Percentiles rank a stretch among this genome's conserved stretches.
These are phyloP conservation scores for Septoria petroselini DNA, from an alignment of 2,329 filamentous ascomycete genomes.

Conservation along the genomic window DNA sequence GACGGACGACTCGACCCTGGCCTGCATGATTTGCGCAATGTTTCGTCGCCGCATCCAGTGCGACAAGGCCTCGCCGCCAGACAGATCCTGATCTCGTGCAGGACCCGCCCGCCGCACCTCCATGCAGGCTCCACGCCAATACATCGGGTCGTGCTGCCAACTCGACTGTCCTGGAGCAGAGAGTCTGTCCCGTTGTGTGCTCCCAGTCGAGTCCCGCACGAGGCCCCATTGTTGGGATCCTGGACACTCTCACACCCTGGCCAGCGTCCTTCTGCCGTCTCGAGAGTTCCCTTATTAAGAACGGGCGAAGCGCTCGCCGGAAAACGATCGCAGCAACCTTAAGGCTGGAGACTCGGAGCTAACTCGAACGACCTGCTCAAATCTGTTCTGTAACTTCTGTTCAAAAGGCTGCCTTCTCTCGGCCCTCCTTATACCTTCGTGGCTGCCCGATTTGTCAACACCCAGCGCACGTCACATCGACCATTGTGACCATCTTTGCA, in stretches of 20 bases:
- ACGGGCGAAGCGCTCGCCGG: conserved; percentile 15
- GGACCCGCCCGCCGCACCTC: conserved; percentile 23
- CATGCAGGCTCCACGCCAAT: conserved; percentile 28
- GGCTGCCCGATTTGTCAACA: conserved; percentile 16
- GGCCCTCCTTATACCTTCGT: conserved; percentile 19
- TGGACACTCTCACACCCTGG: conserved; percentile 18
- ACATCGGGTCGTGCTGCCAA: conserved; percentile 26
- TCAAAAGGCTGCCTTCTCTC: conserved; percentile 18
- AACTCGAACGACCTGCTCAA: conserved; percentile 16
- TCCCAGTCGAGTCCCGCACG: conserved; percentile 24
- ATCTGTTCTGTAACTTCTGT: too few relatives aligned
- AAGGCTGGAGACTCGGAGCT: conserved; percentile 20
- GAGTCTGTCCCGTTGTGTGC: conserved; percentile 22
- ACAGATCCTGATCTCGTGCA: conserved; percentile 27
- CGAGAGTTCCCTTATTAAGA: conserved; percentile 19
- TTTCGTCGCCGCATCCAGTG: conserved; percentile 29
- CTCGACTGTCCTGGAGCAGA: conserved; percentile 21
- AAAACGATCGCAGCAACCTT: conserved; percentile 23
- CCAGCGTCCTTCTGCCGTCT: conserved; percentile 4
- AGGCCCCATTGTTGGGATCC: conserved; percentile 22
- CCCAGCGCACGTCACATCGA: conserved; percentile 13
- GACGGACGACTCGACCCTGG: conserved; percentile 21
- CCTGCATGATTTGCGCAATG: conserved; percentile 29
- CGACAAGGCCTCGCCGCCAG: conserved; percentile 25
- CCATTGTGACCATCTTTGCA: conserved; percentile 6